Percentiles rank a stretch among this genome's conserved stretches.
Conservation (phyloP, 257 asterid species). For the Plectranthus barbatus region DNA sequence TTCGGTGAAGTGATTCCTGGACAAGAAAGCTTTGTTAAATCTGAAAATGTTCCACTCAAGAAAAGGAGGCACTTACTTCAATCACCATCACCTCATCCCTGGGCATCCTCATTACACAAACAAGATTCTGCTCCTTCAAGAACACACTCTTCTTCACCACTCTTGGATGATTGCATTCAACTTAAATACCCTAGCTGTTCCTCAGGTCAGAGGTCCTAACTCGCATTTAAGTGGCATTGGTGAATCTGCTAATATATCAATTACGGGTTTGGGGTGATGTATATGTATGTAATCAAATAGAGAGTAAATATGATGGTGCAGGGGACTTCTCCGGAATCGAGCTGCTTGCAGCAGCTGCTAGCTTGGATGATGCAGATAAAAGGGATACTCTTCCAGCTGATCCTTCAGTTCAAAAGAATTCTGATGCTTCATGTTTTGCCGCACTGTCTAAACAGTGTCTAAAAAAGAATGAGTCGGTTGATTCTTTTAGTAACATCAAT, state of each 20-base stretch:
- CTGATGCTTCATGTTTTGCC: slow-evolving; percentile 21
- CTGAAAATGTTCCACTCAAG: slow-evolving; percentile 51
- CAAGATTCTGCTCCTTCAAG: slow-evolving; percentile 31
- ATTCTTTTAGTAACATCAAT: slow-evolving; percentile 13
- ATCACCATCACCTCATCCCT: slow-evolving; percentile 35
- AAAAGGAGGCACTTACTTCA: slow-evolving; percentile 51
- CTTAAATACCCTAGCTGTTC: slow-evolving; percentile 29
- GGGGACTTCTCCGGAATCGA: slow-evolving; percentile 78
- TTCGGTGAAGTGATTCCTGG: slow-evolving; percentile 30
- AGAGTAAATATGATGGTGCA: slow-evolving; percentile 15
- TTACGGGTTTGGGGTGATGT: slow-evolving; percentile 14
- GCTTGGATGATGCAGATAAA: slow-evolving; percentile 31
- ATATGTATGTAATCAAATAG: slow-evolving; percentile 14
- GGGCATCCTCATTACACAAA: slow-evolving; percentile 14
- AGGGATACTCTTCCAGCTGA: slow-evolving; percentile 26
- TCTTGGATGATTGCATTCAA: slow-evolving; percentile 29
- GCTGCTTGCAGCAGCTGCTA: slow-evolving; percentile 83
- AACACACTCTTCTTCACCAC: slow-evolving; percentile 29
- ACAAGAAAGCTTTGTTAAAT: slow-evolving; percentile 31
- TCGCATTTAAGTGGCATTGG: slow-evolving; percentile 17
- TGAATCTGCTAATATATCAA: slow-evolving; percentile 9
- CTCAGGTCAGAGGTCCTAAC: slow-evolving; percentile 27
- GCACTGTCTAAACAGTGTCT: slow-evolving; percentile 9
- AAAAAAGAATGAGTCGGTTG: slow-evolving; percentile 13
- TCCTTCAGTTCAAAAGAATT: slow-evolving; percentile 21